Base-by-base conservation (phyloP, 768 basidiomycete species). In the Podaxis mareebaensis region DNA sequence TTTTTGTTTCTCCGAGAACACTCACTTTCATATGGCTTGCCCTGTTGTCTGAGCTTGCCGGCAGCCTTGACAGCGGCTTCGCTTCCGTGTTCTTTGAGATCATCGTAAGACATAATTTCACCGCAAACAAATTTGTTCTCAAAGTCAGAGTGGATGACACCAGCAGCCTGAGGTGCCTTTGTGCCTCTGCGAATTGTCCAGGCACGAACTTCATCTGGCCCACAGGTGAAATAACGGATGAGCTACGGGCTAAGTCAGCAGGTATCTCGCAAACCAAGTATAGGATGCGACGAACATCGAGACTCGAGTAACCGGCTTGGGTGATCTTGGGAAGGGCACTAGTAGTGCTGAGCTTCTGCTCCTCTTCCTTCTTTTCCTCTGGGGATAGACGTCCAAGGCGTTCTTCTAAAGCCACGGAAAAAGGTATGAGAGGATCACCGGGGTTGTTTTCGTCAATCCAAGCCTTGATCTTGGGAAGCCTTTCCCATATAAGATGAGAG, bases 381-480 rank as follows among this genome's bases (percentile, higher is more conserved):
- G 83, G 74, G 0, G 77, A 73, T 74, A 94, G 74, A 4, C 68
- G 65, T 12, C 85, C 86, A 8, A 99, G 81, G 44, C 96, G 89
- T 76, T 99, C 95, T 75, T 99, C 97, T 51, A 98, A 81, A 4
- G 96, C 86, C 58, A 99, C 97, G 30, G 94, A 96, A 82, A 99
- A 98, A 12, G 97, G 97, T 67, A 99, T 96, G 65, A 99, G 85
- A 17, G 88, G 86, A 70, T 99, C 97, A 57, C 97, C 97, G 1
- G 96, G 89, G 79, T 97, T 98, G 79, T 99, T 85, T 72, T 88
- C 84, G 78, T 98, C 96, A 71, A 99, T 96, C 97, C 97, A 99
- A 30, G 78, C 91, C 75, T 98, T 98, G 83, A 99, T 99, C 80
- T 96, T 97, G 20, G 95, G 85, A 36, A 99, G 78, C 93, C 91